Conservation (phyloP, 495 filamentous ascomycete genomes). For the Staphylotrichum longicolle region DNA sequence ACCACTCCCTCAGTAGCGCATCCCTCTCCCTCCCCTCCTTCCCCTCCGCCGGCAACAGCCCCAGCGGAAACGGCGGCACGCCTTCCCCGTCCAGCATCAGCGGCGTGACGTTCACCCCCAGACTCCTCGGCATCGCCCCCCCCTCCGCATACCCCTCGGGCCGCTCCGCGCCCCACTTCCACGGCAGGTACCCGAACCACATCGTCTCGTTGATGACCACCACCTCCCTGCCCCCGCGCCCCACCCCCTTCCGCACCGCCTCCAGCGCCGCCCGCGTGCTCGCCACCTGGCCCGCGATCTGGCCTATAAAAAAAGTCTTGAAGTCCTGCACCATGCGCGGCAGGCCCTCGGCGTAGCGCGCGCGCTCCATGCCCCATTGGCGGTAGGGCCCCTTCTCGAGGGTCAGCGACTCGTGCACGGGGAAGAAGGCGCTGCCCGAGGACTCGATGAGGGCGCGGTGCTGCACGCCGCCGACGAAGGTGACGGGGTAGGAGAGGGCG, state of each 20-base stretch:
- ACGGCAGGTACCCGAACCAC: slow-evolving; percentile 26
- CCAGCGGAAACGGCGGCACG: slow-evolving; percentile 23
- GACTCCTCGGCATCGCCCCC: slow-evolving; percentile 17
- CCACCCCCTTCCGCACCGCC: slow-evolving; percentile 4
- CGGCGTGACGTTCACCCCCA: slow-evolving; percentile 31
- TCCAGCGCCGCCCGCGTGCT: slow-evolving; percentile 20
- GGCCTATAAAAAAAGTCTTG: slow-evolving; percentile 26
- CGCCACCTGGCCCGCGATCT: slow-evolving; percentile 24
- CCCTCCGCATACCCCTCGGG: slow-evolving; percentile 14
- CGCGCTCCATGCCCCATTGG: slow-evolving; percentile 17
- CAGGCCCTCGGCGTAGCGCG: slow-evolving; percentile 16
- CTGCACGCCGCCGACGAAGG: slow-evolving; percentile 23
- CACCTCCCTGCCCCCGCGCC: slow-evolving; percentile 22
- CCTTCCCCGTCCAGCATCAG: slow-evolving; percentile 26
- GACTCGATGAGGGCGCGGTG: slow-evolving; percentile 21
- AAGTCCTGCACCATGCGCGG: slow-evolving; percentile 20
- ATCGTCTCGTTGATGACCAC: slow-evolving; percentile 28
- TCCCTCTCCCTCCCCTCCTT: slow-evolving; percentile 9
- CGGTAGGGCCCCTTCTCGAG: slow-evolving; percentile 15
- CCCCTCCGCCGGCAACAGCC: slow-evolving; percentile 5
- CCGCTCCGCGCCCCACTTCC: slow-evolving; percentile 21
- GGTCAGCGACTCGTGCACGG: slow-evolving; percentile 18
- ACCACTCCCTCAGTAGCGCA: slow-evolving; percentile 16
- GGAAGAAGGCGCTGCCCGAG: slow-evolving; percentile 26
- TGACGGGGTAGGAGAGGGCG: slow-evolving; percentile 23